phyloP scores from a whole-genome alignment of 371 early-diverging fungal species.

The Syncephalis plumigaleata region DNA sequence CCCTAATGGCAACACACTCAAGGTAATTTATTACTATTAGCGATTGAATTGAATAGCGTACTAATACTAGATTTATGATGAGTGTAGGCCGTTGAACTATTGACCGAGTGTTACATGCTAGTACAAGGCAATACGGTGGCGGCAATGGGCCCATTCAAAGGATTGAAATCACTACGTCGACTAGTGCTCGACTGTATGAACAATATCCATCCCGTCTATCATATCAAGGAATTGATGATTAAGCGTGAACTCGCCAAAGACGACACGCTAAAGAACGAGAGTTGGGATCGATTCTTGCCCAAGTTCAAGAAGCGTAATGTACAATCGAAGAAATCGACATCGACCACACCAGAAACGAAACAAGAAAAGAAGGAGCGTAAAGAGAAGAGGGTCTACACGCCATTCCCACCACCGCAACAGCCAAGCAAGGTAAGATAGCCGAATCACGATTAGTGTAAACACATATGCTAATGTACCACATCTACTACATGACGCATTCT shows the following conservation, averaged over 20 bases:
- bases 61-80: neutral
- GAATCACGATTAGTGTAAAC: neutral
- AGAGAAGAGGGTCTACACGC: conserved; percentile 61
- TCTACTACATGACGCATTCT: neutral
- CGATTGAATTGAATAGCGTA: too few relatives aligned
- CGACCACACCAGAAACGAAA: conserved; percentile 15
- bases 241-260: conserved; percentile 96
- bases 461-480: neutral
- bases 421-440: conserved; percentile 42
- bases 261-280: conserved; percentile 82
- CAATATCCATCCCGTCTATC: conserved; percentile 99
- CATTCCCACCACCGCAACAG: conserved; percentile 80
- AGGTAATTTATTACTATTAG: conserved; percentile 20
- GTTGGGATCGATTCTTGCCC: conserved; percentile 98
- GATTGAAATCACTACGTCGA: conserved; percentile 78
- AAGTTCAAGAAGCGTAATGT: conserved; percentile 88
- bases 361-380: conserved; percentile 18
- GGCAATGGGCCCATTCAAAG: conserved; percentile 85
- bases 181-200: conserved; percentile 96
- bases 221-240: conserved; percentile 98
- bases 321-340: conserved; percentile 48
- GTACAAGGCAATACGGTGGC: conserved; percentile 97
- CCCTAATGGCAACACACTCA: conserved; percentile 94
- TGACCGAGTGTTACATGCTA: conserved; percentile 93
- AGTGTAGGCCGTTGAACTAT: conserved; percentile 71